phyloP scores from a whole-genome alignment of 768 basidiomycete genomes.

The Tephrocybe sp. region DNA sequence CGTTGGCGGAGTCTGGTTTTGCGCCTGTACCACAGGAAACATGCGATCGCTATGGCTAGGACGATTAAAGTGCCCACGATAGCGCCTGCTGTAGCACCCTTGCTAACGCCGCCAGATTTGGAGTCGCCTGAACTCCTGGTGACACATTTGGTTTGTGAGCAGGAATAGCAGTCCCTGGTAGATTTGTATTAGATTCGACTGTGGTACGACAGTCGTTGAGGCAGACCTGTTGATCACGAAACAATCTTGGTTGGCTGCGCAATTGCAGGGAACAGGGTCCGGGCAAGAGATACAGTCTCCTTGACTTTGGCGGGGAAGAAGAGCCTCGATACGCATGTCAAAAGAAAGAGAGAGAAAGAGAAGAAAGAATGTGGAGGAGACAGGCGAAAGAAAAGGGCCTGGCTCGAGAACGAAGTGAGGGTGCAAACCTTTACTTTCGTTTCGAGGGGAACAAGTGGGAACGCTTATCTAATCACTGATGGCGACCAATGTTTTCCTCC shows the following conservation, averaged over 20 bases:
- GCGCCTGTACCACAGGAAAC: slow-evolving; percentile 68
- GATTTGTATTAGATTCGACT: slow-evolving; percentile 2
- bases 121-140: slow-evolving; percentile 22
- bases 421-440: slow-evolving; percentile 1
- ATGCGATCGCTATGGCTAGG: slow-evolving; percentile 47
- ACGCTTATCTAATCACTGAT: slow-evolving; percentile 18
- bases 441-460: slow-evolving; percentile 11
- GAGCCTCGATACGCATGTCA: slow-evolving; percentile 36
- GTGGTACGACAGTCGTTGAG: neutral
- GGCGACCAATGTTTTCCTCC: neutral
- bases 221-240: slow-evolving; percentile 59
- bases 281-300: slow-evolving; percentile 50
- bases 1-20: slow-evolving; percentile 43
- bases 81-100: slow-evolving; percentile 74
- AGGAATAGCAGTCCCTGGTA: slow-evolving; percentile 58
- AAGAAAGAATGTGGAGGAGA: slow-evolving; percentile 30
- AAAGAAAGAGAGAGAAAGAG: slow-evolving; percentile 8
- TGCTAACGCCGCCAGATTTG: slow-evolving; percentile 47
- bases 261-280: slow-evolving; percentile 52
- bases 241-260: slow-evolving; percentile 55
- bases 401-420: slow-evolving; percentile 16
- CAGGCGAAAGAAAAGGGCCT: slow-evolving; percentile 18
- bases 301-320: slow-evolving; percentile 35
- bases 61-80: slow-evolving; percentile 65
- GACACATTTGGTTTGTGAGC: slow-evolving; percentile 55